Conservation (phyloP, 176 grass and related monocot species). For the Rhynchospora breviuscula region DNA sequence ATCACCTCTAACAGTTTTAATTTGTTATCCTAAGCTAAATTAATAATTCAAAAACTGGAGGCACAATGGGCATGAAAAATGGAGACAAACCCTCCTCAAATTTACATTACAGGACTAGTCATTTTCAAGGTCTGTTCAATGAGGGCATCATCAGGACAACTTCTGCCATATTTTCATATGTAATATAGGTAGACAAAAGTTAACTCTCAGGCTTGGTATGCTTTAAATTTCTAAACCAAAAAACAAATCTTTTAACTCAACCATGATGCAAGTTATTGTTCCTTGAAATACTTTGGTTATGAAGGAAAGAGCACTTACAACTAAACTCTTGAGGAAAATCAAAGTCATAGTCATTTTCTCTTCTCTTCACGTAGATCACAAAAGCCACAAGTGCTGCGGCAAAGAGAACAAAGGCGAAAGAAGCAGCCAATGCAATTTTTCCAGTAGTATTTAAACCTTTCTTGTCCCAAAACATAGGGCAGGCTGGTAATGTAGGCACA, state of each 20-base stretch:
- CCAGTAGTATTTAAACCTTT: slow-evolving; percentile 70
- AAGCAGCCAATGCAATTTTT: slow-evolving; percentile 82
- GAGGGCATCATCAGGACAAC: neutral
- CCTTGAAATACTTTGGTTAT: neutral
- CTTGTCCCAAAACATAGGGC: slow-evolving; percentile 93
- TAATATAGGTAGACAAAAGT: neutral
- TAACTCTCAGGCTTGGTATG: neutral
- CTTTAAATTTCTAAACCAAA: neutral
- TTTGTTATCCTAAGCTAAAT: no score
- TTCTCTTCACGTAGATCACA: slow-evolving; percentile 74
- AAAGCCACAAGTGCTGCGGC: slow-evolving; percentile 70
- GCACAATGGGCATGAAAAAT: no score
- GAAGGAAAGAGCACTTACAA: slow-evolving; percentile 43
- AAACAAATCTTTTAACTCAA: neutral
- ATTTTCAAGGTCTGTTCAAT: neutral
- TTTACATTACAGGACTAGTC: neutral
- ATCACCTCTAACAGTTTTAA: no score
- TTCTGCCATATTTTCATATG: neutral
- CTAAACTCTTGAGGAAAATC: slow-evolving; percentile 96
- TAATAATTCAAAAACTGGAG: no score
- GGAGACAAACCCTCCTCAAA: neutral
- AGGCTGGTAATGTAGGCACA: slow-evolving; percentile 77
- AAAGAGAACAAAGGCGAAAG: slow-evolving; percentile 57
- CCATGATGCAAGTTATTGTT: neutral
- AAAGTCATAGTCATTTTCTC: slow-evolving; percentile 82